phyloP scores from a whole-genome alignment of 2,329 filamentous ascomycete genomes.

The Coleophoma crateriformis region DNA sequence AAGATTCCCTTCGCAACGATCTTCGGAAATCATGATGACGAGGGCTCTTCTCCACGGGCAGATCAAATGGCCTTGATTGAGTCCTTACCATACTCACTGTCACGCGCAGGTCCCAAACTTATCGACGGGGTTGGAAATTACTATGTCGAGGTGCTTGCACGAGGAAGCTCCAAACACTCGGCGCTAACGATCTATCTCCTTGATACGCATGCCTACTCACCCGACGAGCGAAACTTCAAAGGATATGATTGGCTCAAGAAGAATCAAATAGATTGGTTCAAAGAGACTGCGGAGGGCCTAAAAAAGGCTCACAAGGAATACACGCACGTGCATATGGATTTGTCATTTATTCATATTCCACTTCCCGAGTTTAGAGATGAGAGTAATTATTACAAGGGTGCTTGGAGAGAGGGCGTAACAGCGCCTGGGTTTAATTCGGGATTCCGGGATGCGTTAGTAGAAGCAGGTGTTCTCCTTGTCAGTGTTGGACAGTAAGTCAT shows the following conservation, averaged over 20 bases:
- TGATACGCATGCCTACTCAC: conserved; percentile 88
- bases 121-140: conserved; percentile 95
- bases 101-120: conserved; percentile 73
- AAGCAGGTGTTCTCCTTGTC: conserved; percentile 80
- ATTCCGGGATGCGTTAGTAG: conserved; percentile 85
- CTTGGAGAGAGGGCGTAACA: conserved; percentile 78
- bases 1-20: conserved; percentile 91
- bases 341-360: conserved; percentile 97
- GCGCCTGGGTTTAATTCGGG: conserved; percentile 85
- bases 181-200: conserved; percentile 92
- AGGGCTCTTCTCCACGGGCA: conserved; percentile 66
- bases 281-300: conserved; percentile 65
- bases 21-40: conserved; percentile 97
- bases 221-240: conserved; percentile 79
- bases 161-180: conserved; percentile 74
- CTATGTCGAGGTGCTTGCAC: conserved; percentile 81
- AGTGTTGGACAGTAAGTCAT: conserved; percentile 82
- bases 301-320: conserved; percentile 79
- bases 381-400: conserved; percentile 57
- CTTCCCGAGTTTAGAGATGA: conserved; percentile 76
- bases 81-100: conserved; percentile 82
- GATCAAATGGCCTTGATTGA: conserved; percentile 84
- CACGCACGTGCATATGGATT: conserved; percentile 86
- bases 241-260: conserved; percentile 98
- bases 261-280: conserved; percentile 94